These are phyloP conservation scores for Rubia peregrina DNA, from an alignment of 305 asterid species.

Conservation along the genomic window DNA sequence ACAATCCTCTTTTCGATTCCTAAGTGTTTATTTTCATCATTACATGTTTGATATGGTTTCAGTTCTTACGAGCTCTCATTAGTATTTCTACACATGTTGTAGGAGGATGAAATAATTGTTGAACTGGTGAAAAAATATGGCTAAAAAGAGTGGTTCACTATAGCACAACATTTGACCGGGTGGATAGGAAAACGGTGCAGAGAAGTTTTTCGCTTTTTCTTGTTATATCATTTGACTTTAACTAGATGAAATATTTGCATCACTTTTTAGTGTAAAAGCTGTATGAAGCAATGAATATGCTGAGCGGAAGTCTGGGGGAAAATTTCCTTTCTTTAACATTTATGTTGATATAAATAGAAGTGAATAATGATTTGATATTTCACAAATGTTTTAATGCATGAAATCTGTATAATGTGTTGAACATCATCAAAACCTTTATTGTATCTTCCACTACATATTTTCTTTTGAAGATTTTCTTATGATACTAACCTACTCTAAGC, in stretches of 20 bases:
- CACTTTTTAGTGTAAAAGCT: background rate
- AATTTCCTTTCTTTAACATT: background rate
- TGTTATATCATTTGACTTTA: conserved; percentile 5
- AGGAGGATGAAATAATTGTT: conserved; percentile 91
- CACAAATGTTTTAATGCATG: background rate
- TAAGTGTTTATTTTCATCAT: background rate
- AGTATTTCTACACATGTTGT: conserved; percentile 20
- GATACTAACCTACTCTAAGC: background rate
- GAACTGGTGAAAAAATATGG: conserved; percentile 70
- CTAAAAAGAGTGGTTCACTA: conserved; percentile 99
- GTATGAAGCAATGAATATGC: background rate
- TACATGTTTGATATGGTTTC: background rate
- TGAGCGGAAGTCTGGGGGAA: background rate
- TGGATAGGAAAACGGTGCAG: conserved; percentile 99
- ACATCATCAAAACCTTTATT: background rate
- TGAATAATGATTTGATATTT: background rate
- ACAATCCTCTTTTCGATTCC: conserved; percentile 16
- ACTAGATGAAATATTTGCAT: background rate
- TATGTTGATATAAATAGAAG: background rate
- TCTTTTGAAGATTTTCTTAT: background rate
- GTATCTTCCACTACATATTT: background rate
- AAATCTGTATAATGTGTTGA: background rate
- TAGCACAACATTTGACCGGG: conserved; percentile 92
- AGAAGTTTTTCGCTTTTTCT: conserved; percentile 56
- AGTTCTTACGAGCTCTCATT: conserved; percentile 15